A percentile compares a stretch with the other conserved stretches of the same genome.
Evolutionary conservation across 495 filamentous ascomycete species (phyloP).

Genomic region (Penicillium pulvis): DNA sequence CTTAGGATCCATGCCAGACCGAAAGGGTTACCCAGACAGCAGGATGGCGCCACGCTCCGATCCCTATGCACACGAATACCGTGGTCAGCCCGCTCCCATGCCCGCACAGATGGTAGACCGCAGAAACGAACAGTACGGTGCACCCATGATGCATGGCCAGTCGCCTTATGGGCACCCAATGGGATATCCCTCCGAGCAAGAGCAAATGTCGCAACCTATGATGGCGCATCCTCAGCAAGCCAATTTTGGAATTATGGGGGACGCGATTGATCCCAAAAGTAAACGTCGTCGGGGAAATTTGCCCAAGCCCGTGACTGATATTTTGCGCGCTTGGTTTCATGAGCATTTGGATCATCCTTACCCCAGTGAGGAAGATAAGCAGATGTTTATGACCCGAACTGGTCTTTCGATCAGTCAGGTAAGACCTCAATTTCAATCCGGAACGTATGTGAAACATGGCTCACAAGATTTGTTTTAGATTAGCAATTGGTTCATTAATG

Average conservation of each 20-base stretch:
- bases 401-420: constrained; percentile 81
- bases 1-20: constrained; percentile 39
- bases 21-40: constrained; percentile 35
- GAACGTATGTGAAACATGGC: not conserved
- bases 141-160: constrained; percentile 34
- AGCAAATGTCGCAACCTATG: constrained; percentile 34
- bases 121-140: constrained; percentile 29
- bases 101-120: constrained; percentile 29
- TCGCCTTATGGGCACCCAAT: constrained; percentile 36
- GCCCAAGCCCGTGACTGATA: constrained; percentile 82
- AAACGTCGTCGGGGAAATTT: constrained; percentile 80
- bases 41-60: constrained; percentile 35
- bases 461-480: constrained; percentile 54
- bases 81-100: constrained; percentile 17
- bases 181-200: constrained; percentile 35
- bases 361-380: constrained; percentile 89
- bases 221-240: constrained; percentile 38
- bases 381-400: constrained; percentile 73
- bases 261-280: constrained; percentile 45
- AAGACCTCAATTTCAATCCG: constrained; percentile 10
- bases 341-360: constrained; percentile 81
- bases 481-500: constrained; percentile 97
- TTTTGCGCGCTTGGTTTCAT: constrained; percentile 78
- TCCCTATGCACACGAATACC: constrained; percentile 33
- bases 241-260: constrained; percentile 49